Base-by-base conservation (phyloP, 371 early-diverging fungal genomes). In the Rhizopus delemar region DNA sequence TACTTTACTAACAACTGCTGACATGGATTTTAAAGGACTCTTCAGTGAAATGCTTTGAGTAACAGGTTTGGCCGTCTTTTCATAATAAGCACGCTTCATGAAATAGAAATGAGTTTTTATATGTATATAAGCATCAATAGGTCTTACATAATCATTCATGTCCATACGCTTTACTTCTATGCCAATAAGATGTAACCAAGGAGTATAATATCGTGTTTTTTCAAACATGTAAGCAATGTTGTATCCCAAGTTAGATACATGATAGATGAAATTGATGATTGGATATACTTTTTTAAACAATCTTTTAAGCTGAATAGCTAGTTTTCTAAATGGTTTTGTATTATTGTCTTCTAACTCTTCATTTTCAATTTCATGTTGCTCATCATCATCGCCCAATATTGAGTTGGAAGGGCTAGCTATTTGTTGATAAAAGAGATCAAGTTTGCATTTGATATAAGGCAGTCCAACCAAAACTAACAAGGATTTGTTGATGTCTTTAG, bases 221-320 rank as follows among this genome's bases (percentile, higher is more conserved):
- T 88, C 90, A 73, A 89, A 93, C 60, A 96, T 70, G 68, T 94
- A 96, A 6, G 77, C 87, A 43, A 96, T 71, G 51, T 90, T 86
- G 63, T 89, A 93, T 31, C 69, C 71, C 22, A 92, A 70, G 15
- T 82, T 77, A 3, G 84, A 74, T 36, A 80, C 72, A 50, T 90
- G 78, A 62, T 89, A 93, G 3, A 75, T 48, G 8, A 82, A 77
- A 59, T 91, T 87, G 29, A 86, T 59, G 41, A 80, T 85, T 8
- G 94, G 92, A 61, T 93, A 93, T 28, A 79, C 57, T 38, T 63
- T 66, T 56, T 77, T 75, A 66, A 92, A 90, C 13, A 75, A 12
- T 13, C 63, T 70, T 53, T 71, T 73, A n/a, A 66, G 62, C 59
- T 73, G 71, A 51, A 80, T 74, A n/a, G 51, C 22, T 29, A 72